Base-by-base conservation (phyloP, 345 rosid genomes). In the Cardamine chenopodiifolia region DNA sequence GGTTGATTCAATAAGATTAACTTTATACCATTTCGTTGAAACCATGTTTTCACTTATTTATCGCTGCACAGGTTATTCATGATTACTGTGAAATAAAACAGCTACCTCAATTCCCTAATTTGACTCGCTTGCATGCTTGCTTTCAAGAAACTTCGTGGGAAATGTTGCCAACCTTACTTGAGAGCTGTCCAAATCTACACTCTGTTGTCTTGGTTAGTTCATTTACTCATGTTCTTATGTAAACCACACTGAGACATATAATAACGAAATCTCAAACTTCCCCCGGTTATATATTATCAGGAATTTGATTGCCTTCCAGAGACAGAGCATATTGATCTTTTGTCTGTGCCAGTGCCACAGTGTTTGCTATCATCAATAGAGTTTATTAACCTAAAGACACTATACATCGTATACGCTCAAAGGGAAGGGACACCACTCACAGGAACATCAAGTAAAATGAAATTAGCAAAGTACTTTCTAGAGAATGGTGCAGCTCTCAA, bases 311-410 rank as follows among this genome's bases (percentile, higher is more conserved):
- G 37, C 26, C 56, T 75, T 20, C 63, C 57, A 32, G 63, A 53
- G 2, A 20, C 39, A 17, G 54, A 42, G 40, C 28, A 61, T 35
- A 2, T 61, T 40, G 74, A 40, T 20, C 64, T 75, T 29, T 31
- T 48, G 18, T 10, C 8, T 39, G 68, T 75, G 28, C 70, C 44
- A 39, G 68, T 75, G 47, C 78, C 61, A 44, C 42, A 35, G 28
- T 74, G 78, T 66, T 74, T 74, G 18, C 6, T n/a, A 13, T 75
- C 73, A 59, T 59, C 73, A 11, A 48, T 75, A 28, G 74, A 75
- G 68, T 60, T 59, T 68, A 68, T 68, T 75, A 55, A 68, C 26
- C 56, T 75, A 14, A 68, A 75, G 68, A 49, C 73, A 19, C 6
- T 8, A 10, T 48, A 6, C 3, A 0, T 1, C 8, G 25, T 35